Conservation (phyloP, 371 early-diverging fungal genomes). For the Mortierella sp. region DNA sequence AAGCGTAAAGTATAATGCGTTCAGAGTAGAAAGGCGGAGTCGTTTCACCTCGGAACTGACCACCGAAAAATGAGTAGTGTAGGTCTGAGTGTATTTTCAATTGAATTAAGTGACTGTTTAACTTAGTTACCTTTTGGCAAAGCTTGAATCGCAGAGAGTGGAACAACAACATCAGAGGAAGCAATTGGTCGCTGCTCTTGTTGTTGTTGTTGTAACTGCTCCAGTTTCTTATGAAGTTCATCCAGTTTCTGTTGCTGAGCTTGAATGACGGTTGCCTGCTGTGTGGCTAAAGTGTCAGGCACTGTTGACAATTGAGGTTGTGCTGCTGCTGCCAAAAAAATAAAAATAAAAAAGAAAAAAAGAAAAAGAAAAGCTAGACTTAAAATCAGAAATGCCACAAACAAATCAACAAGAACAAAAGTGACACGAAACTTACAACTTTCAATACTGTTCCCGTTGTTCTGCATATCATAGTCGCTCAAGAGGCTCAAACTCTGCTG, state of each 20-base stretch:
- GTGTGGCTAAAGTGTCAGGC: not conserved
- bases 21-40: not conserved
- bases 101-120: not conserved
- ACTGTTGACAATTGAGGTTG: not conserved
- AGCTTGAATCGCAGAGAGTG: not conserved
- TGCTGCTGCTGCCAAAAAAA: not conserved
- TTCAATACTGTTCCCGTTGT: no score
- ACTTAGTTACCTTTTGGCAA: not conserved
- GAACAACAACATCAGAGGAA: not conserved
- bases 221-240: not conserved
- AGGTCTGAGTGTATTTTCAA: not conserved
- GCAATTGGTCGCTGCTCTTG: not conserved
- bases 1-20: not conserved
- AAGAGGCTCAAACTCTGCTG: not conserved
- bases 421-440: not conserved
- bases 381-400: no score
- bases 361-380: not conserved
- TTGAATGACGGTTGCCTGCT: not conserved
- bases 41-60: not conserved
- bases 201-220: not conserved
- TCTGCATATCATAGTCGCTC: not conserved
- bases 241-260: not conserved
- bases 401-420: not conserved
- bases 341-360: not conserved
- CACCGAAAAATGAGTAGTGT: not conserved